A percentile compares a stretch with the other conserved stretches of the same genome.
These are phyloP conservation scores for Pulveroboletus sp. DNA, from an alignment of 768 basidiomycete species.

Conservation along the genomic window DNA sequence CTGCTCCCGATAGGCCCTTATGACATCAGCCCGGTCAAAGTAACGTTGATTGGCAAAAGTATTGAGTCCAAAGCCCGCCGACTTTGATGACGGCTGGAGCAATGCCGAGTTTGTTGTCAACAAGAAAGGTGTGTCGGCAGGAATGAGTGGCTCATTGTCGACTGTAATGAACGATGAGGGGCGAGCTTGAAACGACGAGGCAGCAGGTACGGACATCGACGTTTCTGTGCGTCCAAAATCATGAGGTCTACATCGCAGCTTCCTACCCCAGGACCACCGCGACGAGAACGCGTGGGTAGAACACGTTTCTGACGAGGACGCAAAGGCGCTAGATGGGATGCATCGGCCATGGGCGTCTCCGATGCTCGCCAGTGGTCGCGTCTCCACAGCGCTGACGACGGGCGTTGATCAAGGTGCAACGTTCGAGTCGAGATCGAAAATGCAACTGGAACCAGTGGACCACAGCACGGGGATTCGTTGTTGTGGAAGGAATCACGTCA, in stretches of 20 bases:
- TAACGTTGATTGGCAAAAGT: slow-evolving; percentile 62
- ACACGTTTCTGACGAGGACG: slow-evolving; percentile 68
- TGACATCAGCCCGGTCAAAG: slow-evolving; percentile 74
- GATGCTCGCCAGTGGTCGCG: slow-evolving; percentile 12
- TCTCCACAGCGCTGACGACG: slow-evolving; percentile 4
- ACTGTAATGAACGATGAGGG: slow-evolving; percentile 34
- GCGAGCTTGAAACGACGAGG: slow-evolving; percentile 18
- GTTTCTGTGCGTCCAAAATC: slow-evolving; percentile 77
- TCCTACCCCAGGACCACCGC: slow-evolving; percentile 78
- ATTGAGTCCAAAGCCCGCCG: slow-evolving; percentile 45
- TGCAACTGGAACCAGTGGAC: not conserved
- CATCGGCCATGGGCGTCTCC: slow-evolving; percentile 30
- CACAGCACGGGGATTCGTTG: slow-evolving; percentile 4
- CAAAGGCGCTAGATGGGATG: slow-evolving; percentile 29
- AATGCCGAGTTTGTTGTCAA: slow-evolving; percentile 67
- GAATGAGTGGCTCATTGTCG: slow-evolving; percentile 69
- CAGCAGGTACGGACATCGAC: slow-evolving; percentile 54
- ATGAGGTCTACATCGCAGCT: slow-evolving; percentile 74
- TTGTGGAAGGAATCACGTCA: slow-evolving; percentile 7
- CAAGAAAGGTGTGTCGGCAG: slow-evolving; percentile 58
- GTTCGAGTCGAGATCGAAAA: slow-evolving; percentile 3
- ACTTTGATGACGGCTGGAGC: slow-evolving; percentile 37
- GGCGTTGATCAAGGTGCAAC: not conserved
- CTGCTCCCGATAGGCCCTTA: slow-evolving; percentile 65
- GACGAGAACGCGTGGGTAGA: slow-evolving; percentile 72